These are phyloP conservation scores for Rhizopogon vinicolor DNA, from an alignment of 768 basidiomycete genomes.

Conservation along the genomic window DNA sequence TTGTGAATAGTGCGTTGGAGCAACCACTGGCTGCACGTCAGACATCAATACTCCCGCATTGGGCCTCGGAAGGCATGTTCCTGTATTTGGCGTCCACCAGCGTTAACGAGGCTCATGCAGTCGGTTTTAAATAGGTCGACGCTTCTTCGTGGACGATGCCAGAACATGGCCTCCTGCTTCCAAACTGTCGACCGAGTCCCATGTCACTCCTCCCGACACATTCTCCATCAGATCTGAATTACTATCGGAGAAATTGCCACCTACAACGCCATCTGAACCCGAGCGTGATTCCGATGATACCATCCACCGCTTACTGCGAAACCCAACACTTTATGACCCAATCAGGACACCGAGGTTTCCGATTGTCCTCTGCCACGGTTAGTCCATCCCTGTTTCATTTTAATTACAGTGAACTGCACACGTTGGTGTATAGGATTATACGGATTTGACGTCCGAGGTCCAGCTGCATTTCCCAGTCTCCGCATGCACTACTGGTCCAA, in stretches of 20 bases:
- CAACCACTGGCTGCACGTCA: neutral
- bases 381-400: conserved; percentile 17
- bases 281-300: conserved; percentile 31
- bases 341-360: conserved; percentile 79
- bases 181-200: neutral
- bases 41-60: neutral
- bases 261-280: conserved; percentile 10
- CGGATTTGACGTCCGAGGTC: conserved; percentile 90
- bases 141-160: neutral
- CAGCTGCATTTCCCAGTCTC: conserved; percentile 73
- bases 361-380: conserved; percentile 95
- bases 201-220: neutral
- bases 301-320: conserved; percentile 67
- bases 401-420: neutral
- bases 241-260: neutral
- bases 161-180: neutral
- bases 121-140: neutral
- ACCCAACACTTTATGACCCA: conserved; percentile 78
- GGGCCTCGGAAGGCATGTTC: neutral
- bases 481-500: conserved; percentile 95
- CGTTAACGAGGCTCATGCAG: neutral
- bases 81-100: neutral
- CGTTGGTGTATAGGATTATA: conserved; percentile 62
- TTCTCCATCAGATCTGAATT: neutral
- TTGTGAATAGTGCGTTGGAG: neutral